These are phyloP conservation scores for Dunaliella salina DNA, from an alignment of 163 green algal species.

Conservation along the genomic window DNA sequence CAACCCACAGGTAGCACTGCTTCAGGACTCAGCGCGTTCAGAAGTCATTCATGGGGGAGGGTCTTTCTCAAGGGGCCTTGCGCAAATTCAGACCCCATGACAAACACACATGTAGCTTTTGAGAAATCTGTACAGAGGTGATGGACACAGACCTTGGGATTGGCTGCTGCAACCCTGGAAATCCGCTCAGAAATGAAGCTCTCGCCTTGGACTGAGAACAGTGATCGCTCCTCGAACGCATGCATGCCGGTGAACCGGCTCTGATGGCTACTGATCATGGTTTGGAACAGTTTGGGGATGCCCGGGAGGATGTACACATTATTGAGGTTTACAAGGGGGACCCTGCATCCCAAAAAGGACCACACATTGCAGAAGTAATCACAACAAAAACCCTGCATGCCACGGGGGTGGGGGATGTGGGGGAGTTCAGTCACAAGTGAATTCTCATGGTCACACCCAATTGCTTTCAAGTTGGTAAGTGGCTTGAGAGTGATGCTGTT, in stretches of 20 bases:
- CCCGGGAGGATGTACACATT: constrained; percentile 69
- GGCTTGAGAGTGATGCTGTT: neutral
- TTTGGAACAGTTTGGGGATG: constrained; percentile 69
- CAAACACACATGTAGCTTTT: too few species aligned
- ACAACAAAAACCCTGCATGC: neutral
- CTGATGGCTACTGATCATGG: constrained; percentile 56
- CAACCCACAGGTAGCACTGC: too few species aligned
- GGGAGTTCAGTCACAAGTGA: neutral
- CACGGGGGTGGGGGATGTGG: neutral
- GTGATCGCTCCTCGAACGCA: constrained; percentile 9
- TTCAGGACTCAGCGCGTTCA: too few species aligned
- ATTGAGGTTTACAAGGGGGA: constrained; percentile 59
- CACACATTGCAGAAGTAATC: neutral
- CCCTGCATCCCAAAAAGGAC: constrained; percentile 42
- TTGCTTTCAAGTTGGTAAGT: neutral
- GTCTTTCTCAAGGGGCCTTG: too few species aligned
- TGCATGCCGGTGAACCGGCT: too few species aligned
- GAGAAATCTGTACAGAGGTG: neutral
- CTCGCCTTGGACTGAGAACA: constrained; percentile 58
- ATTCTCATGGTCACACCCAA: neutral
- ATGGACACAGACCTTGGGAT: constrained; percentile 34
- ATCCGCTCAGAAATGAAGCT: constrained; percentile 53
- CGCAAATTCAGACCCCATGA: too few species aligned
- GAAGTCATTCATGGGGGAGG: too few species aligned
- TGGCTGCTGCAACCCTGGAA: constrained; percentile 32